Conservation (phyloP, 768 basidiomycete genomes). For the Baorangia bicolor region DNA sequence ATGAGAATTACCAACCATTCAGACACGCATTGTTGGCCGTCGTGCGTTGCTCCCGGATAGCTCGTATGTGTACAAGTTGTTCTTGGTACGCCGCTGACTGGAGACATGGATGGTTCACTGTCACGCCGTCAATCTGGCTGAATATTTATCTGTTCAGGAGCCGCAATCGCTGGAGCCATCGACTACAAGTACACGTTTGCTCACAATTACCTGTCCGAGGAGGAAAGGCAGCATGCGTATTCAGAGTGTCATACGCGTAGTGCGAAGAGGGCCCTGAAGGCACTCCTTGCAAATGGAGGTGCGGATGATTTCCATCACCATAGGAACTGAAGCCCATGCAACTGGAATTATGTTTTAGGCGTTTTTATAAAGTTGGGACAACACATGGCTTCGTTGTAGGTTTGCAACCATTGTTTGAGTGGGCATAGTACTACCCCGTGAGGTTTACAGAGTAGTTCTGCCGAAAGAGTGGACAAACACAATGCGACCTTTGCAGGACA, state of each 20-base stretch:
- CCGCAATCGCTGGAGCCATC: slow-evolving; percentile 60
- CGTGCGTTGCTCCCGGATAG: slow-evolving; percentile 78
- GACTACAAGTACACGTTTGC: slow-evolving; percentile 74
- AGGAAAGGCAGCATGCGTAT: slow-evolving; percentile 51
- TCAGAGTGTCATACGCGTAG: slow-evolving; percentile 84
- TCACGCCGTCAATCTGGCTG: neutral
- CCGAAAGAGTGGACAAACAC: slow-evolving; percentile 63
- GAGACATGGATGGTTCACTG: slow-evolving; percentile 21
- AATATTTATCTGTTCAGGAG: slow-evolving; percentile 39
- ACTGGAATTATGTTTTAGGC: slow-evolving; percentile 38
- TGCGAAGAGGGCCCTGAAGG: slow-evolving; percentile 72
- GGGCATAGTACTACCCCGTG: slow-evolving; percentile 7
- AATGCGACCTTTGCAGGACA: slow-evolving; percentile 77
- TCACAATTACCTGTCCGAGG: slow-evolving; percentile 47
- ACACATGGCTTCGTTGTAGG: slow-evolving; percentile 70
- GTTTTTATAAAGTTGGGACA: slow-evolving; percentile 92
- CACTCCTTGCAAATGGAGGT: slow-evolving; percentile 90
- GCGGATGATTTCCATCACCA: slow-evolving; percentile 18
- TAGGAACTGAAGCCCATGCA: neutral
- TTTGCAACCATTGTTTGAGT: slow-evolving; percentile 20
- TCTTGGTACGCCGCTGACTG: slow-evolving; percentile 23
- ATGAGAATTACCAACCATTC: slow-evolving; percentile 70
- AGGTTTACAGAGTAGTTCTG: slow-evolving; percentile 45
- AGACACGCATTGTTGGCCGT: slow-evolving; percentile 73
- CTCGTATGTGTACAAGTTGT: slow-evolving; percentile 42